A percentile compares a stretch with the other conserved stretches of the same genome.
Conservation (phyloP, 768 basidiomycete species). For the Pisolithus albus region DNA sequence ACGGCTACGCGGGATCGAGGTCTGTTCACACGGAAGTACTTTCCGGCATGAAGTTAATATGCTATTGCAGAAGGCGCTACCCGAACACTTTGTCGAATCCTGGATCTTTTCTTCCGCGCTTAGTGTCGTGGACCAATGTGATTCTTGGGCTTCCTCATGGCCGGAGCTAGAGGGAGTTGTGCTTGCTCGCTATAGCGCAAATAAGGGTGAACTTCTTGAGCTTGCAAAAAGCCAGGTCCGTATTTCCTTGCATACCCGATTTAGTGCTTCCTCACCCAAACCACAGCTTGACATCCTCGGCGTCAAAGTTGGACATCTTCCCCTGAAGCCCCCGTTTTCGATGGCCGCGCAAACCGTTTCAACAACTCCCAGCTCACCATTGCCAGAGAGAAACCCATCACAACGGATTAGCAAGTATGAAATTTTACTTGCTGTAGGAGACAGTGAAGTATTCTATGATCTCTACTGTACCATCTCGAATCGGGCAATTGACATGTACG, state of each 20-base stretch:
- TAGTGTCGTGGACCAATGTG: constrained; percentile 74
- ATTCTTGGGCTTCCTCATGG: constrained; percentile 54
- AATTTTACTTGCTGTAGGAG: constrained; percentile 49
- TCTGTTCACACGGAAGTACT: constrained; percentile 25
- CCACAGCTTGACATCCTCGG: constrained; percentile 81
- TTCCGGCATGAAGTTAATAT: constrained; percentile 14
- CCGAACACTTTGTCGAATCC: constrained; percentile 76
- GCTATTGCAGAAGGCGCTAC: constrained; percentile 39
- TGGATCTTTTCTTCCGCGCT: constrained; percentile 92
- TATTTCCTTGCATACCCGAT: not conserved
- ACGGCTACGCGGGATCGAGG: constrained; percentile 69
- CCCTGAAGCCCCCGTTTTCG: constrained; percentile 66
- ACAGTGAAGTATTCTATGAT: constrained; percentile 63
- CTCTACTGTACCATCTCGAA: constrained; percentile 72
- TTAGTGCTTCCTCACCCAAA: constrained; percentile 2
- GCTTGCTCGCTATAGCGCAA: constrained; percentile 55
- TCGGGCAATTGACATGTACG: constrained; percentile 79
- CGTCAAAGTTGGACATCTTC: constrained; percentile 64
- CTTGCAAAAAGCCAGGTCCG: constrained; percentile 81
- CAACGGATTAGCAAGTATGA: constrained; percentile 51
- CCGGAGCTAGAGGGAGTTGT: constrained; percentile 39
- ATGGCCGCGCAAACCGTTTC: constrained; percentile 30
- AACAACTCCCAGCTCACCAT: constrained; percentile 8
- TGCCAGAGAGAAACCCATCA: constrained; percentile 18
- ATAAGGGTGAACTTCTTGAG: constrained; percentile 84